These are phyloP conservation scores for Hyaloperonospora arabidopsidis DNA, from an alignment of 352 stramenopile species.

Conservation along the genomic window DNA sequence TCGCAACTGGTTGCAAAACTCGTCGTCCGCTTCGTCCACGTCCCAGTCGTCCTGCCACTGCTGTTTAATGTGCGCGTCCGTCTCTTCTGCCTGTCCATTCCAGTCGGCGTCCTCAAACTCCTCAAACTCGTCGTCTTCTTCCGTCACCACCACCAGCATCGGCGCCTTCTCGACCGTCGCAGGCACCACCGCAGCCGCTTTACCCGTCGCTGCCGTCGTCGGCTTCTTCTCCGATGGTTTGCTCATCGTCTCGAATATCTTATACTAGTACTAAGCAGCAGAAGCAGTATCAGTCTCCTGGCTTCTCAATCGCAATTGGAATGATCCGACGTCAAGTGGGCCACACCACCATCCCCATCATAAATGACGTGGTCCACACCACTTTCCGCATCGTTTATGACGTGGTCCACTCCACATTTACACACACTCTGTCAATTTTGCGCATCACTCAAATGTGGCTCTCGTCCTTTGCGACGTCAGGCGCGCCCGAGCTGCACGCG, in stretches of 20 bases:
- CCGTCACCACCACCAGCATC: conserved; percentile 69
- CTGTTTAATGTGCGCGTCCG: conserved; percentile 79
- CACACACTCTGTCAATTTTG: conserved; percentile 11
- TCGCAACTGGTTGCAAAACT: conserved; percentile 89
- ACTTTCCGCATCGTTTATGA: background rate
- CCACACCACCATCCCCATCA: too few relatives aligned
- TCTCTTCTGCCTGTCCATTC: conserved; percentile 66
- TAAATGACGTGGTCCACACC: conserved; percentile 8
- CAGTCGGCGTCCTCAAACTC: conserved; percentile 83
- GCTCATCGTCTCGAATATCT: conserved; percentile 20
- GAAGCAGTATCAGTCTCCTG: too few relatives aligned
- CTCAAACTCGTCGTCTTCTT: conserved; percentile 87
- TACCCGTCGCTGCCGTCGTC: conserved; percentile 11
- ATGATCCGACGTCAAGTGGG: too few relatives aligned
- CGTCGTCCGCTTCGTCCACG: conserved; percentile 87
- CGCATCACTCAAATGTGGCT: conserved; percentile 35
- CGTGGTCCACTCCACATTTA: conserved; percentile 6
- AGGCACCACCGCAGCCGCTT: conserved; percentile 11
- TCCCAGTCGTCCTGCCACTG: conserved; percentile 92
- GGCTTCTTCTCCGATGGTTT: conserved; percentile 32
- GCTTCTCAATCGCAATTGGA: too few relatives aligned
- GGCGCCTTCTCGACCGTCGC: conserved; percentile 46
- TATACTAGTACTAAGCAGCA: too few relatives aligned
- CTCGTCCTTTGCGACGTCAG: conserved; percentile 38
- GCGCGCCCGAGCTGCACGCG: background rate